These are phyloP conservation scores for Kuraishia borneana DNA, from an alignment of 805 yeast genomes.

Conservation along the genomic window DNA sequence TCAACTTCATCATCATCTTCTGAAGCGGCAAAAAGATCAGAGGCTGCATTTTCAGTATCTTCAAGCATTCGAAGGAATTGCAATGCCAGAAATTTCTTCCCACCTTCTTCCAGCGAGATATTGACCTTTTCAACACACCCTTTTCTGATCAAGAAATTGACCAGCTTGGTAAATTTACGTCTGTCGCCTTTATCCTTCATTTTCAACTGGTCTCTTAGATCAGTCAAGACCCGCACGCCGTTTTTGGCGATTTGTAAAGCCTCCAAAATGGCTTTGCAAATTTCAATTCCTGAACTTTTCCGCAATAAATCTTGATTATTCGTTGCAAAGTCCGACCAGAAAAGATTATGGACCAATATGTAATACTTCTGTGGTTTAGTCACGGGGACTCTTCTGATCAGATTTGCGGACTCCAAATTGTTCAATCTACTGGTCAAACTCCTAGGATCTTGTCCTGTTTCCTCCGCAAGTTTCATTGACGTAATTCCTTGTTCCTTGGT, in stretches of 20 bases:
- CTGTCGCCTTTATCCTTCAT: slow-evolving; percentile 26
- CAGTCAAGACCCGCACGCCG: slow-evolving; percentile 13
- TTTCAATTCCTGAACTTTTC: not conserved
- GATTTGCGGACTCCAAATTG: slow-evolving; percentile 35
- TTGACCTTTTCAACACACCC: slow-evolving; percentile 37
- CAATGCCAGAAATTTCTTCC: slow-evolving; percentile 16
- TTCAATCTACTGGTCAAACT: slow-evolving; percentile 56
- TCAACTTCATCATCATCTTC: slow-evolving; percentile 19
- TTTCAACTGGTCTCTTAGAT: slow-evolving; percentile 47
- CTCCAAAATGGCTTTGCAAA: not conserved
- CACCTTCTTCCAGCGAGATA: slow-evolving; percentile 23
- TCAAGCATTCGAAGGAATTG: slow-evolving; percentile 28
- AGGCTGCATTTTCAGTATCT: slow-evolving; percentile 11
- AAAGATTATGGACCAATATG: slow-evolving; percentile 39
- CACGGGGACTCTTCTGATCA: slow-evolving; percentile 26
- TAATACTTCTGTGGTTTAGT: slow-evolving; percentile 7
- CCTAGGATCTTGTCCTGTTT: slow-evolving; percentile 60
- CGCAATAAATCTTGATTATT: not conserved
- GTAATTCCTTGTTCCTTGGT: slow-evolving; percentile 45
- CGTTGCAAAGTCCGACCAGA: slow-evolving; percentile 9
- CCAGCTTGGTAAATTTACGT: slow-evolving; percentile 28
- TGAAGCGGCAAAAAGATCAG: slow-evolving; percentile 10
- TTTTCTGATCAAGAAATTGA: slow-evolving; percentile 29
- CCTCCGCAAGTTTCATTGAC: slow-evolving; percentile 42
- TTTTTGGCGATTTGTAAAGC: not conserved